Base-by-base conservation (phyloP, 2,329 filamentous ascomycete genomes). In the Colletotrichum noveboracense region DNA sequence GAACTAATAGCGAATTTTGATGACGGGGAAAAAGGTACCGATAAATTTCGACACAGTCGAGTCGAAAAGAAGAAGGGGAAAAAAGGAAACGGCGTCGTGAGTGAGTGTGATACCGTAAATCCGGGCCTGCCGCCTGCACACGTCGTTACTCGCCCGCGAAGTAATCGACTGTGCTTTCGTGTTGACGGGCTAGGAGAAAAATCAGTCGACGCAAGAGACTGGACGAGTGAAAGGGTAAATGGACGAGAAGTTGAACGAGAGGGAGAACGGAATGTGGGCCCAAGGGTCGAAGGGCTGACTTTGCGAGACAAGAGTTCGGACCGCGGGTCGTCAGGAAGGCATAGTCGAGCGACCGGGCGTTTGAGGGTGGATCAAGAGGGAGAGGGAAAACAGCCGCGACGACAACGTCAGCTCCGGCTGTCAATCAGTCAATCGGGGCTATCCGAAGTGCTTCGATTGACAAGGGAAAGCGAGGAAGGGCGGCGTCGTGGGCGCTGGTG, bases 111-210 rank as follows among this genome's bases (percentile, higher is more conserved):
- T 70, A 73, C 43, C 68, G 68, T 24, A 58, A 75, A 64, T 62
- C 55, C 84, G 84, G 85, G 78, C 84, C 86, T 77, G 86, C 85
- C 85, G 85, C 83, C 76, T 81, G 82, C 85, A 86, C 86, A 83
- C 78, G 84, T 88, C 85, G 86, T 85, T 83, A 83, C 84, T 88
- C 87, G 86, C 88, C 88, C 80, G 88, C 87, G 87, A 88, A 87
- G 85, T 80, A 80, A 80, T 83, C 85, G 86, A 87, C 84, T 82
- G 81, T 83, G 84, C 81, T 79, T 77, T 77, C 72, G 75, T 79
- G 74, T 36, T 78, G 77, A 79, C 73, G 65, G 65, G 70, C 72
- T 56, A 73, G 66, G 78, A 76, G 68, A 52, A 74, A 70, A 61
- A 55, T n/a, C 43, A 67, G 60, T 64, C 71, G 72, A 76, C 60